Evolutionary conservation across 495 filamentous ascomycete genomes (phyloP).

Genomic region (Xeromyces bisporus): DNA sequence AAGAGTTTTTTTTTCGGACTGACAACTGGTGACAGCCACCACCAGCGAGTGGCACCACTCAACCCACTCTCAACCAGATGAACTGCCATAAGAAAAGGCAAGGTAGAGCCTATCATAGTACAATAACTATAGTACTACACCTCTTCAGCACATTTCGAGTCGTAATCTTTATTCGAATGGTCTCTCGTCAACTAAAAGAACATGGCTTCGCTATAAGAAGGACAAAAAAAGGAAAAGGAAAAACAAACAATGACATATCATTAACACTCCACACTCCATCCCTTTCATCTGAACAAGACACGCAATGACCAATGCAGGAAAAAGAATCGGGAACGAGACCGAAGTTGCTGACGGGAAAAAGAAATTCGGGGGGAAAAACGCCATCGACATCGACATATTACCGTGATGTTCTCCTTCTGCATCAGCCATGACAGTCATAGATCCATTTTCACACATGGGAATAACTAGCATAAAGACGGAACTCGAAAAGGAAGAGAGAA

Average conservation of each 20-base stretch:
- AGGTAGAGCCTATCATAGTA: too few species aligned
- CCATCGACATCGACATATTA: conserved; percentile 2
- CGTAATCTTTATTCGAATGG: conserved; percentile 13
- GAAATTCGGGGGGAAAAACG: conserved; percentile 2
- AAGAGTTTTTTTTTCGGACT: too few species aligned
- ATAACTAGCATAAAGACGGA: conserved; percentile 12
- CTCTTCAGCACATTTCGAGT: conserved; percentile 6
- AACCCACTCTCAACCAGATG: too few species aligned
- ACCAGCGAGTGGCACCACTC: too few species aligned
- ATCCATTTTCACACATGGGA: conserved; percentile 21
- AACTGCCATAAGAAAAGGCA: too few species aligned
- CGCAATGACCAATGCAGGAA: conserved; percentile 5
- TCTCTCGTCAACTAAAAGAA: conserved; percentile 12
- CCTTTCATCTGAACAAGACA: conserved; percentile 11
- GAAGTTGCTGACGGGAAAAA: conserved; percentile 4
- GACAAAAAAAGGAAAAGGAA: conserved; percentile 10
- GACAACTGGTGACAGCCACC: too few species aligned
- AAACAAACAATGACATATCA: conserved; percentile 8
- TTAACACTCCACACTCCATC: conserved; percentile 12
- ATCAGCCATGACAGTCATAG: conserved; percentile 26
- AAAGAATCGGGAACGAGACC: conserved; percentile 5
- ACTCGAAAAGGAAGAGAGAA: conserved; percentile 1
- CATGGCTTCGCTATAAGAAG: conserved; percentile 11
- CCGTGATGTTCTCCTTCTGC: conserved; percentile 18
- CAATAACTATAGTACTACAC: not conserved